These are phyloP conservation scores for Boletus reticulatus DNA, from an alignment of 768 basidiomycete genomes.

Conservation along the genomic window DNA sequence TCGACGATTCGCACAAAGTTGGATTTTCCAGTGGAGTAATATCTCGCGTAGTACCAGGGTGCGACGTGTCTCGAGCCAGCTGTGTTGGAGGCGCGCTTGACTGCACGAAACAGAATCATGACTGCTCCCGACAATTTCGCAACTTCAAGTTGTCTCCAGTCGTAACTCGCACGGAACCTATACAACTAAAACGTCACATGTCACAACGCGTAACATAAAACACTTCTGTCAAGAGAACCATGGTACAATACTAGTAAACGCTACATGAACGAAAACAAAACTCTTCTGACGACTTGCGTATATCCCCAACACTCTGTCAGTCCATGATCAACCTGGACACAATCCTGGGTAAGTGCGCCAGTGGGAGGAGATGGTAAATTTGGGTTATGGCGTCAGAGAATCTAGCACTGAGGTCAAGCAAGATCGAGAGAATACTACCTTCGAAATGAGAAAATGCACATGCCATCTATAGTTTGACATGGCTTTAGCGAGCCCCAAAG, in stretches of 20 bases:
- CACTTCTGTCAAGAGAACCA: too few species aligned
- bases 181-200: too few species aligned
- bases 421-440: neutral
- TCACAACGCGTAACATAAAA: too few species aligned
- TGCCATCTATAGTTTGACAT: too few species aligned
- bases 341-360: neutral
- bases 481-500: too few species aligned
- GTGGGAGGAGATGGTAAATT: neutral
- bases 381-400: neutral
- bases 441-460: neutral
- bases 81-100: neutral
- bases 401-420: neutral
- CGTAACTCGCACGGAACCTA: neutral
- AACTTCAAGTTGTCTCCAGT: neutral
- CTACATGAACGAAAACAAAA: too few species aligned
- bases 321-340: neutral
- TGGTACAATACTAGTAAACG: too few species aligned
- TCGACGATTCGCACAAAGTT: conserved; percentile 63
- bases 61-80: neutral
- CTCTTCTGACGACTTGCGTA: neutral
- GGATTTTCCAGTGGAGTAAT: conserved; percentile 9
- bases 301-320: neutral
- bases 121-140: too few species aligned
- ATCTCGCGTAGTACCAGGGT: neutral
- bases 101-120: conserved; percentile 12